A percentile compares a stretch with the other conserved stretches of the same genome.
These are phyloP conservation scores for Agroathelia rolfsii DNA, from an alignment of 1,284 basidiomycete species.

Conservation along the genomic window DNA sequence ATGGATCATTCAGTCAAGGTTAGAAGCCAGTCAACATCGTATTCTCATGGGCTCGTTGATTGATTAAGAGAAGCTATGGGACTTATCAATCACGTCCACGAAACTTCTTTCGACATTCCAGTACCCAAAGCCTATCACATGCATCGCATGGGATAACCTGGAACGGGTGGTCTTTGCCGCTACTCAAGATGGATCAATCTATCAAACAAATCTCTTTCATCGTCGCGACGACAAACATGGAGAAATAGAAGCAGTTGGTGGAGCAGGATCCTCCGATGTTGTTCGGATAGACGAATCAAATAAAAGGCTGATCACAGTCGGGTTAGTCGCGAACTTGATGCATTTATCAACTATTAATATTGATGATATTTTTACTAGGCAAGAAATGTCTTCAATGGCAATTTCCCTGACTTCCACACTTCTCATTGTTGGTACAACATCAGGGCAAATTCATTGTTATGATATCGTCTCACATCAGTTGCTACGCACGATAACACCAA, in stretches of 20 bases:
- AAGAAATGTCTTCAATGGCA: slow-evolving; percentile 60
- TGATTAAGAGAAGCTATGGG: slow-evolving; percentile 87
- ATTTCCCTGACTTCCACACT: slow-evolving; percentile 70
- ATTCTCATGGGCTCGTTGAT: no score
- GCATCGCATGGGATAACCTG: slow-evolving; percentile 69
- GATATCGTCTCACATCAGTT: slow-evolving; percentile 87
- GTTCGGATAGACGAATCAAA: slow-evolving; percentile 51
- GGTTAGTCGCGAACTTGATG: slow-evolving; percentile 29
- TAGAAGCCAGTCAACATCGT: slow-evolving; percentile 11
- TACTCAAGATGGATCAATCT: slow-evolving; percentile 59
- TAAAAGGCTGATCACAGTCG: slow-evolving; percentile 53
- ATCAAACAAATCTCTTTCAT: slow-evolving; percentile 76
- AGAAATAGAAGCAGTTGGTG: slow-evolving; percentile 64
- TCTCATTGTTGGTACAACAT: slow-evolving; percentile 64
- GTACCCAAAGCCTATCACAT: slow-evolving; percentile 65
- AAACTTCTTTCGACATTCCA: slow-evolving; percentile 83
- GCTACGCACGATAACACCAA: slow-evolving; percentile 65
- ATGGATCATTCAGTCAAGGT: slow-evolving; percentile 92
- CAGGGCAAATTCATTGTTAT: slow-evolving; percentile 74
- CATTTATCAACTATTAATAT: slow-evolving; percentile 5
- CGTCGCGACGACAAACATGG: slow-evolving; percentile 40
- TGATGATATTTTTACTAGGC: slow-evolving; percentile 24
- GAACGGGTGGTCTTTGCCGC: slow-evolving; percentile 87
- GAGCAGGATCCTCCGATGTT: slow-evolving; percentile 59
- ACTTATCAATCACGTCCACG: slow-evolving; percentile 61